A percentile compares a stretch with the other conserved stretches of the same genome.
phyloP scores from a whole-genome alignment of 2,329 filamentous ascomycete species.

The Hysterium pulicare region DNA sequence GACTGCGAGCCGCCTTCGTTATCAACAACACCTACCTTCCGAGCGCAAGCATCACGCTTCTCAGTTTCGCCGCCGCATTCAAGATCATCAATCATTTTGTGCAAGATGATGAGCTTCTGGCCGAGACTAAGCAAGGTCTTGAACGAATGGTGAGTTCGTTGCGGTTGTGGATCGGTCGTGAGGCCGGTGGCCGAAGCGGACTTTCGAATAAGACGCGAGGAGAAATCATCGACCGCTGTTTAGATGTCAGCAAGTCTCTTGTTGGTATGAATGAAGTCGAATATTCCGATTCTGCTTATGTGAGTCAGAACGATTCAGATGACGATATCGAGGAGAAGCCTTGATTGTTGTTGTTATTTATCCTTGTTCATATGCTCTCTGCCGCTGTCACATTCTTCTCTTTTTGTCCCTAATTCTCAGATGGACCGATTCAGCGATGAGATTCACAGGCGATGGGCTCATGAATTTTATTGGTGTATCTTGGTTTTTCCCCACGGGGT shows the following conservation, averaged over 20 bases:
- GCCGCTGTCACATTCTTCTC: too few species aligned
- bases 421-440: too few species aligned
- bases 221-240: slow-evolving; percentile 40
- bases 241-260: slow-evolving; percentile 42
- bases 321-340: too few species aligned
- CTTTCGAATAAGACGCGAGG: slow-evolving; percentile 36
- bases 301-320: slow-evolving; percentile 13
- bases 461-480: too few species aligned
- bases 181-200: slow-evolving; percentile 39
- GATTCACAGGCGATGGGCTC: too few species aligned
- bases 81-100: slow-evolving; percentile 40
- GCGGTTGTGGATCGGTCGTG: slow-evolving; percentile 47
- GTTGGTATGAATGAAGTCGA: slow-evolving; percentile 33
- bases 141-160: slow-evolving; percentile 44
- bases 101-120: slow-evolving; percentile 27
- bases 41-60: slow-evolving; percentile 40
- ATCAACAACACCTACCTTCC: slow-evolving; percentile 41
- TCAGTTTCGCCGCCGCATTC: slow-evolving; percentile 46
- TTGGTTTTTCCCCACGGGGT: too few species aligned
- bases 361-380: too few species aligned
- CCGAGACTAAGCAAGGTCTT: slow-evolving; percentile 36
- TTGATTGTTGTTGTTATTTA: too few species aligned
- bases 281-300: slow-evolving; percentile 28
- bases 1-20: slow-evolving; percentile 35
- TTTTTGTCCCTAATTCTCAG: too few species aligned